These are phyloP conservation scores for Albugo laibachii DNA, from an alignment of 352 stramenopile genomes.

Conservation along the genomic window DNA sequence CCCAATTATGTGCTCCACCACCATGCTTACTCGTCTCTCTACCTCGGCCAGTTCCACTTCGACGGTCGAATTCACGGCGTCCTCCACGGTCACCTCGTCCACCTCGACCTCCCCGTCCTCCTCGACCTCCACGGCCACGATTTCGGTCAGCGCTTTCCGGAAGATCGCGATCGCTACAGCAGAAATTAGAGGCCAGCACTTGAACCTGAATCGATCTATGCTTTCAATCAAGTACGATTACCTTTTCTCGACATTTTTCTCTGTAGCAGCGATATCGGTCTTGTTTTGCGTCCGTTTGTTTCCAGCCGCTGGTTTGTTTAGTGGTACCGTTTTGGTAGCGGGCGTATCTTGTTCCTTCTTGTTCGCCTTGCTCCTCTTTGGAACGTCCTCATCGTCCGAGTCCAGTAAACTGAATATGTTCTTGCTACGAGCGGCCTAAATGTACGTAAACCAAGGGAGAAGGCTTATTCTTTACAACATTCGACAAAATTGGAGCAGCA, in stretches of 20 bases:
- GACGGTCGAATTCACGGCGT: constrained; percentile 82
- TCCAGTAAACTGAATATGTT: constrained; percentile 59
- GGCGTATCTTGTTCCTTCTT: constrained; percentile 30
- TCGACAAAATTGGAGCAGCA: too few species aligned
- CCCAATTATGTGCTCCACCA: constrained; percentile 91
- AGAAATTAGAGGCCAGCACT: background rate
- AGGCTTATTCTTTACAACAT: too few species aligned
- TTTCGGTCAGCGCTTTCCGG: constrained; percentile 7
- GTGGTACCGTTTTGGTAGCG: constrained; percentile 26
- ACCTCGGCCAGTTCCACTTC: constrained; percentile 88
- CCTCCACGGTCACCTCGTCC: constrained; percentile 21
- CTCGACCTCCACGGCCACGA: constrained; percentile 14
- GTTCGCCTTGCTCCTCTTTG: constrained; percentile 14
- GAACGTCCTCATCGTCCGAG: constrained; percentile 55
- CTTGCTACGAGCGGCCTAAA: constrained; percentile 19
- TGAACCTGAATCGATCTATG: background rate
- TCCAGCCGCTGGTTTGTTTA: constrained; percentile 64
- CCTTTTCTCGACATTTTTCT: constrained; percentile 31
- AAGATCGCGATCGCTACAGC: constrained; percentile 3
- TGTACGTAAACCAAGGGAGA: too few species aligned
- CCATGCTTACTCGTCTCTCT: constrained; percentile 91
- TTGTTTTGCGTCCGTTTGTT: constrained; percentile 72
- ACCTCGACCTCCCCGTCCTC: constrained; percentile 17
- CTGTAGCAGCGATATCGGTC: constrained; percentile 11
- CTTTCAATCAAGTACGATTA: constrained; percentile 3